A percentile compares a stretch with the other conserved stretches of the same genome.
Evolutionary conservation across 23 red algal genomes (phyloP).

Genomic region (Agarophyton chilense): DNA sequence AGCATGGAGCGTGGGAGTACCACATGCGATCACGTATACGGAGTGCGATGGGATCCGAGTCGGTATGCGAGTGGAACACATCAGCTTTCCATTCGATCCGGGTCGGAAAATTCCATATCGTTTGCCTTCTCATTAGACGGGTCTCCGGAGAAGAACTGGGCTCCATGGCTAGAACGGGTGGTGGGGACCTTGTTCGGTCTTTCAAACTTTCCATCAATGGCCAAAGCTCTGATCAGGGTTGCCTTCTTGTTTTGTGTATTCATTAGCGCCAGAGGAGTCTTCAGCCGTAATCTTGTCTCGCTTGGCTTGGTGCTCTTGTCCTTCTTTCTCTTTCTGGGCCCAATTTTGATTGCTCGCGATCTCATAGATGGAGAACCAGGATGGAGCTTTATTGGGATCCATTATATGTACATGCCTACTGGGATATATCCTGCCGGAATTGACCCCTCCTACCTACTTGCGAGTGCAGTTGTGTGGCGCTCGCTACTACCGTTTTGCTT

Average conservation of each 20-base stretch:
- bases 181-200: constrained; percentile 11
- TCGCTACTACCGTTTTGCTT: constrained; percentile 37
- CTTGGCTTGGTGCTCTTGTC: background rate
- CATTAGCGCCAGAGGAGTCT: background rate
- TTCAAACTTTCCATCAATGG: constrained; percentile 31
- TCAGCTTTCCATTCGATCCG: background rate
- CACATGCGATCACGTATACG: constrained; percentile 38
- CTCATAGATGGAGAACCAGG: constrained; percentile 30
- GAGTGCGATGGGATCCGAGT: constrained; percentile 38
- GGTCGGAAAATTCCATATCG: background rate
- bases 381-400: constrained; percentile 26
- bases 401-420: constrained; percentile 38
- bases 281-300: background rate
- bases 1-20: background rate
- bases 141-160: background rate
- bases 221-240: background rate
- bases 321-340: background rate
- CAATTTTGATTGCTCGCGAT: background rate
- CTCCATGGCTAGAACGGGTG: background rate
- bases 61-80: constrained; percentile 1
- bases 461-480: constrained; percentile 24
- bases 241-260: constrained; percentile 2
- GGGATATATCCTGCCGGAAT: constrained; percentile 20
- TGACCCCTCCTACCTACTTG: constrained; percentile 38
- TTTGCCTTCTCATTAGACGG: constrained; percentile 37